These are phyloP conservation scores for Globisporangium alternatum DNA, from an alignment of 352 stramenopile genomes.

Conservation along the genomic window DNA sequence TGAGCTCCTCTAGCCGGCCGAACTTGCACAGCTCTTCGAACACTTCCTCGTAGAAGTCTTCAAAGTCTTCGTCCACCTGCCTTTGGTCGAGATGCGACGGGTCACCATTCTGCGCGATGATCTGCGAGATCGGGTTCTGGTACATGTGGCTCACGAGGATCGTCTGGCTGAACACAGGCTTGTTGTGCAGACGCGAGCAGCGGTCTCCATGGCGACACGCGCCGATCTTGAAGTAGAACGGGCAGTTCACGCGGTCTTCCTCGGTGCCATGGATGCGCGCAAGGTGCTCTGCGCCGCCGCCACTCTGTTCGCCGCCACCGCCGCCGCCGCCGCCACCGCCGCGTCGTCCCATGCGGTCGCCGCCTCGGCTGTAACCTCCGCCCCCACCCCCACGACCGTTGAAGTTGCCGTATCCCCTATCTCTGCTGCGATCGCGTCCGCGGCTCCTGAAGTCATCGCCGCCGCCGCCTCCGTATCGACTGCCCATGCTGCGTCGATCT, in stretches of 20 bases:
- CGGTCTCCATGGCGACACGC: slow-evolving; percentile 98
- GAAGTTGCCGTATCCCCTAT: slow-evolving; percentile 39
- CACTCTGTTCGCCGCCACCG: slow-evolving; percentile 58
- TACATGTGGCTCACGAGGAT: slow-evolving; percentile 99
- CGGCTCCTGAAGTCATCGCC: slow-evolving; percentile 64
- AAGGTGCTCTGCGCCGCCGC: slow-evolving; percentile 92
- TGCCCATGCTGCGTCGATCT: slow-evolving; percentile 35
- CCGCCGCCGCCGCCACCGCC: slow-evolving; percentile 35
- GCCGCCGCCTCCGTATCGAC: slow-evolving; percentile 53
- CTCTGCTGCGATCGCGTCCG: slow-evolving; percentile 68
- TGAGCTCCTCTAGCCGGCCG: slow-evolving; percentile 97
- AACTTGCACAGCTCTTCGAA: slow-evolving; percentile 99
- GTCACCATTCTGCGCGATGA: slow-evolving; percentile 89
- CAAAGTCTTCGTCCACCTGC: slow-evolving; percentile 95
- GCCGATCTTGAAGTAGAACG: slow-evolving; percentile 99
- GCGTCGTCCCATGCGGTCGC: slow-evolving; percentile 42
- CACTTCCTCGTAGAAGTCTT: slow-evolving; percentile 97
- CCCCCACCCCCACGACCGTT: slow-evolving; percentile 22
- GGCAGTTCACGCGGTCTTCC: slow-evolving; percentile 98
- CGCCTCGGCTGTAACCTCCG: slow-evolving; percentile 40
- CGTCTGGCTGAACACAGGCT: slow-evolving; percentile 98
- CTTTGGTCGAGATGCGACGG: slow-evolving; percentile 81
- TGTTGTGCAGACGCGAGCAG: slow-evolving; percentile 98
- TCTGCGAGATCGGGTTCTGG: slow-evolving; percentile 91
- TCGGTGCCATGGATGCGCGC: slow-evolving; percentile 98